Evolutionary conservation across 2,329 filamentous ascomycete species (phyloP), one percentile per base, ranked within the genome.

Genomic region (Daldinia sp.): DNA sequence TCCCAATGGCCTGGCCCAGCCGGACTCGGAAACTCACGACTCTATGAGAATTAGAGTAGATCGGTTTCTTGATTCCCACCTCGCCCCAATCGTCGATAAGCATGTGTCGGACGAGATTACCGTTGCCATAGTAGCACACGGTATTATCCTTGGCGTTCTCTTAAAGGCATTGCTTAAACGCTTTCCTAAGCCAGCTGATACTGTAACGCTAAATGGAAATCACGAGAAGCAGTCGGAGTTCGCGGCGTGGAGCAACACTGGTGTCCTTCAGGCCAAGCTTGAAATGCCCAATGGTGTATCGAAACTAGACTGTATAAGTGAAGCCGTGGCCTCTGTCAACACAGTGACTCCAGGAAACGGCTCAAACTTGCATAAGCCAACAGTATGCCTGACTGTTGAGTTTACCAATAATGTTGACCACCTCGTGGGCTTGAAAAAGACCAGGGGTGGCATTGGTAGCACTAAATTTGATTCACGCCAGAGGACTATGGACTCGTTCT

Each of bases 361-460:
- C 4, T 15, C 18, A 0, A 12, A 18, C 18, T 23, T 50, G 13
- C 28, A n/a, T 50, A 35, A 23, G 2, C 46, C 7, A 33, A 20
- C 15, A 18, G 33, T 82, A 6, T 72, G 70, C 28, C 68, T 86
- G 61, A 75, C 70, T 28, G 84, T 97, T 30, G 78, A 87, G 51
- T 82, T 82, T 4, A 84, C 93, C 70, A 95, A 97, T 77, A 87
- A 87, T 68, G 86, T 87, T 67, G 86, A 88, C 3, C 94, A 98
- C 79, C 86, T 97, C 2, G 80, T 83, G 50, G 89, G 90, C 30
- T 82, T 97, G 65, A 94, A 90, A 78, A 92, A 93, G 79, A 95
- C 93, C 7, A 84, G 91, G 26, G 93, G 93, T 33, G 94, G 94
- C 3, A 92, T 97, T 63, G 93, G 93, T 61, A 96, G 91, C 74